Base-by-base conservation (phyloP, 495 filamentous ascomycete species). In the Darksidea phi region DNA sequence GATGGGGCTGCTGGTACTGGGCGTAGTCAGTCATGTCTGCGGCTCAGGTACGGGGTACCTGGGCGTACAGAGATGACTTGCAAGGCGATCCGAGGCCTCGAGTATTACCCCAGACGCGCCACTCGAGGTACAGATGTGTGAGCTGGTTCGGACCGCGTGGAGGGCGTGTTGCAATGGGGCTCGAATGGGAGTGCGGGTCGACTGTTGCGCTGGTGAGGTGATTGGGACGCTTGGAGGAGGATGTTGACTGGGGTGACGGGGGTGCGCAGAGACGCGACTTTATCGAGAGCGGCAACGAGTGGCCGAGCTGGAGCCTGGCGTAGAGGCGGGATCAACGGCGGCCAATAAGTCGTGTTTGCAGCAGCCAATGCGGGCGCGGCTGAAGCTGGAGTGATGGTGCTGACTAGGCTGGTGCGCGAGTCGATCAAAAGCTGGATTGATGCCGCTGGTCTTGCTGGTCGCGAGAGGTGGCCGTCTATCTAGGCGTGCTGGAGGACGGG, bases 21-120 rank as follows among this genome's bases (percentile, higher is more conserved):
- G 83, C 81, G 83, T 87, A 87, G 74, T 87, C 84, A 81, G 85
- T 86, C 79, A 85, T 84, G 68, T 34, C 57, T 61, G 66, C 59
- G 41, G 21, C 21, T 42, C 36, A 58, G 60, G 54, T 67, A 57
- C 43, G 61, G 36, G 63, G 49, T 64, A 63, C 59, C 59, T 63
- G 51, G 45, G 48, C 41, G 55, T 64, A 64, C 61, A 63, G 41
- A 38, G 47, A 63, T 52, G 36, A 59, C 55, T 43, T 55, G 32
- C 47, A 63, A 61, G 54, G 63, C 63, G 63, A 63, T 45, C 21
- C 41, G 36, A 56, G 64, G 45, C 47, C 56, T 54, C 48, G 25
- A 61, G 61, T 68, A 61, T 55, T 61, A 66, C 63, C 63, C 63
- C 63, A 66, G 67, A 62, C 58, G 37, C 59, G 60, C 67, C 63